Evolutionary conservation across 2,329 filamentous ascomycete species (phyloP).

Genomic region (Aspergillus melleus): DNA sequence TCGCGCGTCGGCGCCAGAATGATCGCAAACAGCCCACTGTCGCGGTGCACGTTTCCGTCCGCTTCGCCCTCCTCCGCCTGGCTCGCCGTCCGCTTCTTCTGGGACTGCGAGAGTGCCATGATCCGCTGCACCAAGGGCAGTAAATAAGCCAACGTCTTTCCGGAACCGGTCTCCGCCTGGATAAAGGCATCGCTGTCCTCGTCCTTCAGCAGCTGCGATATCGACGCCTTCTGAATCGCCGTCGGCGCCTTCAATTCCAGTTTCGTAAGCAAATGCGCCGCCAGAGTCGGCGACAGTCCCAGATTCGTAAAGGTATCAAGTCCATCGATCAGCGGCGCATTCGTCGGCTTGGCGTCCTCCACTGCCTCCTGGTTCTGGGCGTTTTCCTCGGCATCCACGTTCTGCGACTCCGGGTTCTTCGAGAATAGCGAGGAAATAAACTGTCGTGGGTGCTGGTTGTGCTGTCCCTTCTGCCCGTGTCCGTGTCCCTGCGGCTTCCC

Average conservation of each 20-base stretch:
- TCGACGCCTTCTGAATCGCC: slow-evolving; percentile 87
- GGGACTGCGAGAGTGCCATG: slow-evolving; percentile 63
- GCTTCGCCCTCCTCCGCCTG: slow-evolving; percentile 40
- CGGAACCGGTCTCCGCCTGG: slow-evolving; percentile 94
- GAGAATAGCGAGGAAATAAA: slow-evolving; percentile 91
- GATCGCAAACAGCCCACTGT: slow-evolving; percentile 89
- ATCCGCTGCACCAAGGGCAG: slow-evolving; percentile 89
- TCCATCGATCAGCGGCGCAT: slow-evolving; percentile 83
- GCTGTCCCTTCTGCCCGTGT: slow-evolving; percentile 29
- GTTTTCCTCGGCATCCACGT: slow-evolving; percentile 41
- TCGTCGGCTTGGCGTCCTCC: slow-evolving; percentile 68
- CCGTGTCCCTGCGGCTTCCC: slow-evolving; percentile 11
- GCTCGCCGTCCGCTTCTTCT: slow-evolving; percentile 12
- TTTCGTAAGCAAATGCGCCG: slow-evolving; percentile 79
- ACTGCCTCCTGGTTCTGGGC: slow-evolving; percentile 36
- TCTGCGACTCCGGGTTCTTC: slow-evolving; percentile 76
- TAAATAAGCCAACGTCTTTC: slow-evolving; percentile 95
- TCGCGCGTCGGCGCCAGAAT: slow-evolving; percentile 93
- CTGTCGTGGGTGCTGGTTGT: slow-evolving; percentile 52
- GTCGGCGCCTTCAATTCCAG: slow-evolving; percentile 88
- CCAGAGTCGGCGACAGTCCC: slow-evolving; percentile 76
- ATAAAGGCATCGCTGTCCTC: slow-evolving; percentile 90
- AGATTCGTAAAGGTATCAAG: slow-evolving; percentile 83
- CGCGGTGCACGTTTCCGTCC: slow-evolving; percentile 66
- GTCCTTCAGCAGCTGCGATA: slow-evolving; percentile 70